Evolutionary conservation across 306 rosid species (phyloP).

Genomic region (Senna siamea): DNA sequence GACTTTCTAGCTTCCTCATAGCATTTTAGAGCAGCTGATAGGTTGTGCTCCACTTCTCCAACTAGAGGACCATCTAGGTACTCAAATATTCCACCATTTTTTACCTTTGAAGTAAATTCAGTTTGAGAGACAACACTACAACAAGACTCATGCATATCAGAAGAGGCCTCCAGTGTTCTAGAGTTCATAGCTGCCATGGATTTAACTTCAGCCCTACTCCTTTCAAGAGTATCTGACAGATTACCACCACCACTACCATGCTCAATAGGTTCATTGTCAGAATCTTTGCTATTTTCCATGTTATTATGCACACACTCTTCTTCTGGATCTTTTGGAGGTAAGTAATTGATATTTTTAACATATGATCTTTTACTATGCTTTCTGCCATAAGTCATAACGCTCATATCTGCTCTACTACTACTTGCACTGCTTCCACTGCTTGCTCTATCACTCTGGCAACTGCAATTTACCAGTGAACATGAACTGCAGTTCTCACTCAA

Average conservation of each 20-base stretch:
- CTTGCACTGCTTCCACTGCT: conserved; percentile 98
- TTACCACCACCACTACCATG: conserved; percentile 37
- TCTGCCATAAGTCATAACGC: conserved; percentile 53
- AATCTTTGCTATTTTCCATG: conserved; percentile 41
- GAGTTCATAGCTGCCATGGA: conserved; percentile 42
- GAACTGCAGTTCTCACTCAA: conserved; percentile 72
- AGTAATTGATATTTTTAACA: conserved; percentile 46
- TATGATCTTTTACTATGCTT: conserved; percentile 60
- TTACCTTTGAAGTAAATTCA: conserved; percentile 47
- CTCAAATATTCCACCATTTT: conserved; percentile 89
- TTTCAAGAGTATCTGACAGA: conserved; percentile 32
- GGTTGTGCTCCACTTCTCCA: conserved; percentile 67
- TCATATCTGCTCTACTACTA: conserved; percentile 61
- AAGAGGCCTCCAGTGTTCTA: conserved; percentile 40
- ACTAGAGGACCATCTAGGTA: conserved; percentile 69
- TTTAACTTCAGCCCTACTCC: conserved; percentile 39
- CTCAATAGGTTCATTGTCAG: conserved; percentile 44
- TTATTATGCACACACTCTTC: conserved; percentile 43
- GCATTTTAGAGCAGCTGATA: conserved; percentile 71
- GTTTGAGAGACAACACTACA: conserved; percentile 46
- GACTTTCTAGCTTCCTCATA: conserved; percentile 83
- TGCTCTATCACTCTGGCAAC: conserved; percentile 96
- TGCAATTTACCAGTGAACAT: conserved; percentile 92
- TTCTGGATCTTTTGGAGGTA: conserved; percentile 54
- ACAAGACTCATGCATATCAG: conserved; percentile 39